phyloP scores from a whole-genome alignment of 2,329 filamentous ascomycete genomes.

The Beauveria australis region DNA sequence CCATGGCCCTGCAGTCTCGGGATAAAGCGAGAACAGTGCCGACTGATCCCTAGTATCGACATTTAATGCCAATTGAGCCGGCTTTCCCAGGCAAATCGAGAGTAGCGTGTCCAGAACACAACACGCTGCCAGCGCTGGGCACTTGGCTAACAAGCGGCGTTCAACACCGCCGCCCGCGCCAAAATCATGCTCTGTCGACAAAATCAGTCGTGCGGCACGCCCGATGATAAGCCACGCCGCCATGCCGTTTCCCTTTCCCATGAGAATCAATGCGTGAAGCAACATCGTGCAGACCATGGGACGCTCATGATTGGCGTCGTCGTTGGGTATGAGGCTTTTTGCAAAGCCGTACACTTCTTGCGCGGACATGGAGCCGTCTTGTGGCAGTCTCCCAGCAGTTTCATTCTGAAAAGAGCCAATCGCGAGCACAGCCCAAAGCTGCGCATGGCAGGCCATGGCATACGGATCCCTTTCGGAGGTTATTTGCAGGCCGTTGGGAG shows the following conservation, averaged over 20 bases:
- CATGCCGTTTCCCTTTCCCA: conserved; percentile 48
- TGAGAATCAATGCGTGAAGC: conserved; percentile 52
- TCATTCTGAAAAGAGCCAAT: conserved; percentile 48
- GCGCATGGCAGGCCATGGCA: conserved; percentile 39
- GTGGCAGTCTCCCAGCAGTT: conserved; percentile 14
- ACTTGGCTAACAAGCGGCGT: conserved; percentile 12
- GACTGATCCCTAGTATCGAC: conserved; percentile 33
- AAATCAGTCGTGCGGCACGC: conserved; percentile 44
- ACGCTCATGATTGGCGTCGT: conserved; percentile 39
- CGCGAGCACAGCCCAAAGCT: conserved; percentile 52
- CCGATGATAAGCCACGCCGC: conserved; percentile 59
- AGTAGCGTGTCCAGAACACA: conserved; percentile 55
- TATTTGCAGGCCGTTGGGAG: conserved; percentile 22
- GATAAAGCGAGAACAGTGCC: conserved; percentile 52
- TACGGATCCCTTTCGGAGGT: conserved; percentile 19
- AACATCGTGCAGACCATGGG: conserved; percentile 33
- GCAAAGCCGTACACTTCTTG: conserved; percentile 42
- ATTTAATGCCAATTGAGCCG: conserved; percentile 42
- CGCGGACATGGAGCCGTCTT: conserved; percentile 6
- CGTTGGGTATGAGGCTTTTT: conserved; percentile 37
- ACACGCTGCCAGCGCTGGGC: conserved; percentile 40
- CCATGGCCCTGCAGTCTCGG: conserved; percentile 72
- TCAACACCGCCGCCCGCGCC: conserved; percentile 8
- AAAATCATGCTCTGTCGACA: conserved; percentile 18
- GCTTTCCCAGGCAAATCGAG: conserved; percentile 40